Conservation (phyloP, 495 filamentous ascomycete species). For the Penicillium waksmanii region DNA sequence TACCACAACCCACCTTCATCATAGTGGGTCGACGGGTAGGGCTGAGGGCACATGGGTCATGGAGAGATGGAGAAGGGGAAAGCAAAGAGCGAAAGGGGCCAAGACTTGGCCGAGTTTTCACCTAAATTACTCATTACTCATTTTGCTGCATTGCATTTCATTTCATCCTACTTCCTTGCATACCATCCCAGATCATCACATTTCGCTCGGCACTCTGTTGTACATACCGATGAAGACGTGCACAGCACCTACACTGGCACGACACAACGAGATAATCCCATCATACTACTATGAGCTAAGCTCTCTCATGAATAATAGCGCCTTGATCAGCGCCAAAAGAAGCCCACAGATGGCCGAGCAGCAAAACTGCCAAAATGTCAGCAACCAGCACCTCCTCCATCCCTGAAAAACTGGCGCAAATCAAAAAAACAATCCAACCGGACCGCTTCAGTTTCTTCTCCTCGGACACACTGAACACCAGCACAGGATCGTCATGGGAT, state of each 20-base stretch:
- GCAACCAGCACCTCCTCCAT: neutral
- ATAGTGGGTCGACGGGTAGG: slow-evolving; percentile 22
- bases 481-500: slow-evolving; percentile 75
- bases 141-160: neutral
- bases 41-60: slow-evolving; percentile 8
- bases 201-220: neutral
- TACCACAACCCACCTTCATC: slow-evolving; percentile 1
- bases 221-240: neutral
- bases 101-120: neutral
- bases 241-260: neutral
- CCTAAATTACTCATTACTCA: neutral
- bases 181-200: neutral
- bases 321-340: neutral
- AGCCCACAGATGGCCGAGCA: neutral
- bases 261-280: neutral
- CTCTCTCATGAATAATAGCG: neutral
- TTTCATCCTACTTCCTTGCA: neutral
- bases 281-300: neutral
- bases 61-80: neutral
- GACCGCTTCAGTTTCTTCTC: slow-evolving; percentile 88
- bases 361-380: neutral
- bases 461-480: slow-evolving; percentile 74
- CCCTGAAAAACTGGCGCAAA: neutral
- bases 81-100: neutral
- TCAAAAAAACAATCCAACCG: neutral